Evolutionary conservation across 202 grass and related monocot species (phyloP).

Genomic region (Tripidium arundinaceum): DNA sequence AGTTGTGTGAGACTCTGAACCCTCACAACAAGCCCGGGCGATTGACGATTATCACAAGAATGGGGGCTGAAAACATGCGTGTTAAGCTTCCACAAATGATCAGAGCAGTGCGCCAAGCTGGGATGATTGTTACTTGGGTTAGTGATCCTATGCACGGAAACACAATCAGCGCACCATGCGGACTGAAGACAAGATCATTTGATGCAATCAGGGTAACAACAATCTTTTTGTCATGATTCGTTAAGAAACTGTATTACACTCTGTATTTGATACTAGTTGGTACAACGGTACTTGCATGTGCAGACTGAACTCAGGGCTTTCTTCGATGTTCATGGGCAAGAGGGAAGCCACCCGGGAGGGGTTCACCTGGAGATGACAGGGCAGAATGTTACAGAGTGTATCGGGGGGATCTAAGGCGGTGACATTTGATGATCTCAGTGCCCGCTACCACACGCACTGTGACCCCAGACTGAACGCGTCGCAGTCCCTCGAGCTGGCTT

Average conservation of each 20-base stretch:
- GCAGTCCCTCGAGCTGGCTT: slow-evolving; percentile 63
- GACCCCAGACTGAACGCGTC: slow-evolving; percentile 76
- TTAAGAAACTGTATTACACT: background rate
- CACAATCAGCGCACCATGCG: slow-evolving; percentile 62
- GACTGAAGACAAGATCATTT: slow-evolving; percentile 70
- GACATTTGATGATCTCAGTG: slow-evolving; percentile 57
- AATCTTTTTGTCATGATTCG: background rate
- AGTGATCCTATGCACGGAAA: slow-evolving; percentile 82
- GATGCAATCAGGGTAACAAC: slow-evolving; percentile 54
- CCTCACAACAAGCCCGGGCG: slow-evolving; percentile 67
- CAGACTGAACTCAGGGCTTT: slow-evolving; percentile 73
- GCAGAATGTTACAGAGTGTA: slow-evolving; percentile 74
- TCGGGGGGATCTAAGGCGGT: slow-evolving; percentile 61
- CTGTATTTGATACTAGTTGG: background rate
- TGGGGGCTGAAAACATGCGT: slow-evolving; percentile 65
- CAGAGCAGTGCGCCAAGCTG: slow-evolving; percentile 55
- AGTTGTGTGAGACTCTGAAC: slow-evolving; percentile 69
- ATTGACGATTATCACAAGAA: slow-evolving; percentile 75
- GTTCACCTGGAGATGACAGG: slow-evolving; percentile 88
- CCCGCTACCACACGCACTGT: slow-evolving; percentile 61
- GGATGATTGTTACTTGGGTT: slow-evolving; percentile 68
- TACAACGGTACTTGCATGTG: background rate
- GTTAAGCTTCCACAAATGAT: slow-evolving; percentile 65
- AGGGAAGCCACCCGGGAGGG: slow-evolving; percentile 63
- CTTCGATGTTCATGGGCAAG: slow-evolving; percentile 73